Evolutionary conservation across 2,329 filamentous ascomycete species (phyloP), one percentile per base, ranked within the genome.

Genomic region (Herpotrichia juniperi): DNA sequence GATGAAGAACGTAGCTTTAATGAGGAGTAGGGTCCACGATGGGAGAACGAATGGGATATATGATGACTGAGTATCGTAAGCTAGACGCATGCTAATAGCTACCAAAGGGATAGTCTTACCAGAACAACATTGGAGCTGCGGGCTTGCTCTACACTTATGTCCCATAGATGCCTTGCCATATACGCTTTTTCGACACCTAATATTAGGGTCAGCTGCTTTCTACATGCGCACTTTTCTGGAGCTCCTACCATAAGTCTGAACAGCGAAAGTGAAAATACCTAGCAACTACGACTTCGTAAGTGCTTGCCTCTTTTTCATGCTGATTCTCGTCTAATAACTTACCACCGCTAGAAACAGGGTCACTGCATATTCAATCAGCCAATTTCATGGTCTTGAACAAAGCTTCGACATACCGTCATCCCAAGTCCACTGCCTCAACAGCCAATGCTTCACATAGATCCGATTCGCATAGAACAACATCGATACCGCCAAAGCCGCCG

Each of bases 1-100:
- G 21, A 57, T 54, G 51, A 57, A 57, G 31, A 57, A 57, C 4
- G 51, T 43, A 10, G 34, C 30, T 52, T 57, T 57, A 2, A 57
- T 48, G 21, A 57, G 54, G 16, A 48, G 21, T 2, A 53, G 26
- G 5, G 22, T 30, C 30, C 46, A 25, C 7, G 50, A 30, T 30
- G 45, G 25, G 6, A 53, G 40, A 12, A 48, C 14, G n/a, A 39
- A 32, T 7, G 37, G 7, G 26, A 53, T 11, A 25, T 48, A 48
- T 4, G 24, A 19, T 22, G 45, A 22, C 44, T 53, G 24, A 7
- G 19, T 17, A 16, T 8, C 6, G 45, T 47, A 9, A 47, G 32
- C n/a, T 37, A 14, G 9, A 10, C 2, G 28, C 24, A 12, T 14
- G 26, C 22, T 11, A 11, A 26, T 22, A 28, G 3, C 12, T 7